Evolutionary conservation across 148 eudicot species (phyloP), one percentile per base, ranked within the genome.

Genomic region (Nepenthes mirabilis): DNA sequence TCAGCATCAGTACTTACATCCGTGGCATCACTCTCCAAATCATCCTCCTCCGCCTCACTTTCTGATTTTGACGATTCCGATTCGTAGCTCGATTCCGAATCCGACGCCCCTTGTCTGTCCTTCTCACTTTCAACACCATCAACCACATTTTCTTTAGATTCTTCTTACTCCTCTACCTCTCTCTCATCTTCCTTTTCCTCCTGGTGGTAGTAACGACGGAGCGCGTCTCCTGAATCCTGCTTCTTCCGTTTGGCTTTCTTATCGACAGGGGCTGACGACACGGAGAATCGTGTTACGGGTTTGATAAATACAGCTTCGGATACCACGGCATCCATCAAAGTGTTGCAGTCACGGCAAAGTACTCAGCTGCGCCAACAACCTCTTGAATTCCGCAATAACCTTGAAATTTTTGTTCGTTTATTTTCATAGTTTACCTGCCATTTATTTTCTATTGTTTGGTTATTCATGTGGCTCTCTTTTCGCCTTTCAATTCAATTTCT

Each of bases 211-310:
- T 83, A 83, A 4, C 79, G 79, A 2, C 57, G 63, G 40, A 88
- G 88, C 32, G 78, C 71, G 36, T 74, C 37, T 72, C 72, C 23
- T 66, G 43, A n/a, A n/a, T n/a, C n/a, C 12, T 72, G 65, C 59
- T 74, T 75, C 51, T 58, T 83, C 1, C 33, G 65, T 50, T 79
- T 88, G 3, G 96, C 98, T 6, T 96, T 68, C 84, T 88, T 91
- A 43, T 91, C 98, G 0, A 80, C 68, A 12, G 60, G 72, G 32
- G 91, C 86, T 8, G 83, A 68, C 0, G 94, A 85, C 1, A 79
- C 33, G 13, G 75, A 60, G 68, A 91, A 91, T 3, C 65, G 78
- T n/a, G n/a, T n/a, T n/a, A n/a, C n/a, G n/a, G n/a, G n/a, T n/a
- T n/a, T n/a, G n/a, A n/a, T n/a, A n/a, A n/a, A n/a, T n/a, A n/a